Evolutionary conservation across 2,329 filamentous ascomycete genomes (phyloP), one percentile per base, ranked within the genome.

Genomic region (Fusarium newnesense): DNA sequence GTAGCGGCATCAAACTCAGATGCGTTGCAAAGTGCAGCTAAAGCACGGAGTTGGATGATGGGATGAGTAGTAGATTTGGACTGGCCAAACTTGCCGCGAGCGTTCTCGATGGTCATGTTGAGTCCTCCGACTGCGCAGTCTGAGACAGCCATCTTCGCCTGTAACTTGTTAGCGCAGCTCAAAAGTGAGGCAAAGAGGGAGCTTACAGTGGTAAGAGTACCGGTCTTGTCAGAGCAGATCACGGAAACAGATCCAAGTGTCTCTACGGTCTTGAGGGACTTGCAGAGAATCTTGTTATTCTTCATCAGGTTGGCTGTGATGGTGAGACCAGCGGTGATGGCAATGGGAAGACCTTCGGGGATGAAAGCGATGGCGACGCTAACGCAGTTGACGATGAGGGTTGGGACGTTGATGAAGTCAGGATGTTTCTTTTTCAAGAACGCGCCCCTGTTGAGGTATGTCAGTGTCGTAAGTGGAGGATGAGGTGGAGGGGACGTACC

Each of bases 181-280:
- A 19, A 2, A 7, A 2, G 9, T 19, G 2, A 7, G 3, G 0
- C 10, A 10, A 10, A 36, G 26, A 16, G 34, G 1, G 53, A 16
- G 71, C 81, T 74, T 24, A 19, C 40, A 28, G 52, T 49, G 10
- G 91, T 93, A 63, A 93, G 82, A 1, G 91, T 93, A 7, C 93
- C 93, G 0, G 92, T 94, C 83, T 94, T 94, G 79, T 94, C 93
- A 0, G 91, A 93, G 79, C 92, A 94, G 44, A 95, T 91, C 12
- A 93, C 88, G 1, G 91, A 92, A 3, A 94, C 92, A 0, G 90
- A 87, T 2, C 93, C 93, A 1, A 94, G 86, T 0, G 92, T 94
- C 81, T 94, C 93, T 1, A 94, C 92, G 0, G 93, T 94, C 82
- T 93, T 93, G 52, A 95, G 85, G 0, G 91, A 93, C 82, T 95